Evolutionary conservation across 768 basidiomycete genomes (phyloP).

Genomic region (Phanerochaete carnosa): DNA sequence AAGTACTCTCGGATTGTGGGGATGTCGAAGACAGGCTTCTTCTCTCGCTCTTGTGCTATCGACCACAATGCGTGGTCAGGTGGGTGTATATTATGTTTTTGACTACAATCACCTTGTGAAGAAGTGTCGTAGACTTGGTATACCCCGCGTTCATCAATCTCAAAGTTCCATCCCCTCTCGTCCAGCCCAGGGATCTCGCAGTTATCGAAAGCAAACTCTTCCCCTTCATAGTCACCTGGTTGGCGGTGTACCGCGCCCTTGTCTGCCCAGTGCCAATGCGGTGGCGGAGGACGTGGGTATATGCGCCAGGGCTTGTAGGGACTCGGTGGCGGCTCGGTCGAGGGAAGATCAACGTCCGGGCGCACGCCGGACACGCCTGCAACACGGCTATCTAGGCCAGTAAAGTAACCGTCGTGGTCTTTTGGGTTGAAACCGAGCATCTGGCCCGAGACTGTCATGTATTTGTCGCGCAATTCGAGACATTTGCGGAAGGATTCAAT

Average conservation of each 20-base stretch:
- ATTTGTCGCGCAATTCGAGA: slow-evolving; percentile 92
- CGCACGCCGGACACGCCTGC: slow-evolving; percentile 66
- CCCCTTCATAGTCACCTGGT: slow-evolving; percentile 27
- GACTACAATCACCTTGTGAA: slow-evolving; percentile 28
- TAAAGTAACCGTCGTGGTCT: slow-evolving; percentile 82
- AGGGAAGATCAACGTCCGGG: slow-evolving; percentile 49
- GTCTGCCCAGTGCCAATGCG: slow-evolving; percentile 89
- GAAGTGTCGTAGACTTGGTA: slow-evolving; percentile 71
- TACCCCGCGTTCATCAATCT: slow-evolving; percentile 85
- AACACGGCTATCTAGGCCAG: slow-evolving; percentile 58
- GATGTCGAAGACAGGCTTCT: slow-evolving; percentile 67
- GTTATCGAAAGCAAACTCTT: slow-evolving; percentile 67
- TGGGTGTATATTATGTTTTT: slow-evolving; percentile 2
- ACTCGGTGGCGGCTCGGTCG: slow-evolving; percentile 24
- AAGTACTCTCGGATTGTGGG: slow-evolving; percentile 94
- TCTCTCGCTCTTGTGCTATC: slow-evolving; percentile 28
- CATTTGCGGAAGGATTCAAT: slow-evolving; percentile 79
- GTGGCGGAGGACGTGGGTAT: slow-evolving; percentile 90
- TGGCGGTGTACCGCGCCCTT: slow-evolving; percentile 28
- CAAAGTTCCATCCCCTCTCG: slow-evolving; percentile 47
- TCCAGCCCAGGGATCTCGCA: slow-evolving; percentile 71
- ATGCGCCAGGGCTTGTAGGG: slow-evolving; percentile 72
- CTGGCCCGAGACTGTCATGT: slow-evolving; percentile 84
- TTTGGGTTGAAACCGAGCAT: slow-evolving; percentile 92
- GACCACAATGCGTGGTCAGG: slow-evolving; percentile 1